A percentile compares a stretch with the other conserved stretches of the same genome.
Evolutionary conservation across 495 filamentous ascomycete genomes (phyloP).

Genomic region (Aspergillus sclerotioniger): DNA sequence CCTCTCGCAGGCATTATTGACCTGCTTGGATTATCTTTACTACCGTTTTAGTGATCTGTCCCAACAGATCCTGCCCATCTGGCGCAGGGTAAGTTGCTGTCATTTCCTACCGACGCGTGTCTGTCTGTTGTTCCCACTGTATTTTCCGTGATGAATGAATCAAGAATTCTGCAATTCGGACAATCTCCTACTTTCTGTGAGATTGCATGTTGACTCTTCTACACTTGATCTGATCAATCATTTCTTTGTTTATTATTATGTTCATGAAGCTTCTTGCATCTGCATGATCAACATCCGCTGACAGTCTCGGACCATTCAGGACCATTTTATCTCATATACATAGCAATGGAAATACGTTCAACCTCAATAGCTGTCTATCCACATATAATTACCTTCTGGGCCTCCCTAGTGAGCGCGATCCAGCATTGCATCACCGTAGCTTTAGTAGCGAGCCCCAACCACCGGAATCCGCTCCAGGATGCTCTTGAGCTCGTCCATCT

Average conservation of each 20-base stretch:
- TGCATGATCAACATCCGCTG: background rate
- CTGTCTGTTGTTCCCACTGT: background rate
- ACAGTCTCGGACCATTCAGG: background rate
- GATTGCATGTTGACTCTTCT: conserved; percentile 53
- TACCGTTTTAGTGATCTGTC: no score
- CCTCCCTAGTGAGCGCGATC: no score
- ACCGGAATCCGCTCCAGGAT: conserved; percentile 39
- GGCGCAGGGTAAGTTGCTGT: background rate
- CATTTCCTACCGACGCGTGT: background rate
- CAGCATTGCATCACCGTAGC: background rate
- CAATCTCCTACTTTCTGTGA: conserved; percentile 45
- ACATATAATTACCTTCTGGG: background rate
- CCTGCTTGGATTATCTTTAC: background rate
- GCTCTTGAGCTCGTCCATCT: conserved; percentile 46
- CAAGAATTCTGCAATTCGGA: conserved; percentile 61
- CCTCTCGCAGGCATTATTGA: background rate
- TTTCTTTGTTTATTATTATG: conserved; percentile 4
- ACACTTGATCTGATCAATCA: conserved; percentile 55
- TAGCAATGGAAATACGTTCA: background rate
- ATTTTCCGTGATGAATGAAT: conserved; percentile 43
- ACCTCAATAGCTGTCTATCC: background rate
- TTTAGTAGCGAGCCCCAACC: conserved; percentile 39
- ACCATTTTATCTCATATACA: background rate
- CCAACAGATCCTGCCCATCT: conserved; percentile 10
- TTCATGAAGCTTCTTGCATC: background rate